Evolutionary conservation across 2,329 filamentous ascomycete species (phyloP).

Genomic region (Cadophora sp.): DNA sequence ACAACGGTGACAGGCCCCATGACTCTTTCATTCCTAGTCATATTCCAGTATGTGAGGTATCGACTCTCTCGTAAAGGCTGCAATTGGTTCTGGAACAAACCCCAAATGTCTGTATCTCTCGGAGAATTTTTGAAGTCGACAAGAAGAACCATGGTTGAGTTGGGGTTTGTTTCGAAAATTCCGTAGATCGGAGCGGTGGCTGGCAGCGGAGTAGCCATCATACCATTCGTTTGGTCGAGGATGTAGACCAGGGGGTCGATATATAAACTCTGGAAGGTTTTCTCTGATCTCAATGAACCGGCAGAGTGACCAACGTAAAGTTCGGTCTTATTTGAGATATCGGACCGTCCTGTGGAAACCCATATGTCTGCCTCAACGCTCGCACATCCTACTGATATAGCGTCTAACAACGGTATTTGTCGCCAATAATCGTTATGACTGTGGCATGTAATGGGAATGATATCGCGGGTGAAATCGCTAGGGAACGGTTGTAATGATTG

Average conservation of each 20-base stretch:
- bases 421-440: conserved; percentile 76
- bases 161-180: conserved; percentile 58
- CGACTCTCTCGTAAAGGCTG: conserved; percentile 60
- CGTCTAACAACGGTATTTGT: conserved; percentile 64
- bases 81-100: conserved; percentile 59
- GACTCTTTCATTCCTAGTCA: conserved; percentile 56
- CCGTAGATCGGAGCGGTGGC: no score
- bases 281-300: conserved; percentile 56
- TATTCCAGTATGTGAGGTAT: conserved; percentile 55
- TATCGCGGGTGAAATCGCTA: conserved; percentile 53
- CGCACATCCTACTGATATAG: conserved; percentile 62
- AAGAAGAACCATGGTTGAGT: conserved; percentile 64
- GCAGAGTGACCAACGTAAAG: conserved; percentile 68
- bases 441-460: conserved; percentile 63
- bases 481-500: not conserved
- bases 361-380: conserved; percentile 74
- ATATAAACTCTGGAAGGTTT: conserved; percentile 67
- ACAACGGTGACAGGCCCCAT: conserved; percentile 63
- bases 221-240: conserved; percentile 60
- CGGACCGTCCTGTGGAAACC: conserved; percentile 51
- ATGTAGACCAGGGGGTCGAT: conserved; percentile 65
- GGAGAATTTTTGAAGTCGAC: conserved; percentile 68
- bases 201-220: no score
- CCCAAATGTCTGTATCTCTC: conserved; percentile 55
- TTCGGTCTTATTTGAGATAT: conserved; percentile 38